Conservation (phyloP, 768 basidiomycete species). For the Fibroporia radiculosa region DNA sequence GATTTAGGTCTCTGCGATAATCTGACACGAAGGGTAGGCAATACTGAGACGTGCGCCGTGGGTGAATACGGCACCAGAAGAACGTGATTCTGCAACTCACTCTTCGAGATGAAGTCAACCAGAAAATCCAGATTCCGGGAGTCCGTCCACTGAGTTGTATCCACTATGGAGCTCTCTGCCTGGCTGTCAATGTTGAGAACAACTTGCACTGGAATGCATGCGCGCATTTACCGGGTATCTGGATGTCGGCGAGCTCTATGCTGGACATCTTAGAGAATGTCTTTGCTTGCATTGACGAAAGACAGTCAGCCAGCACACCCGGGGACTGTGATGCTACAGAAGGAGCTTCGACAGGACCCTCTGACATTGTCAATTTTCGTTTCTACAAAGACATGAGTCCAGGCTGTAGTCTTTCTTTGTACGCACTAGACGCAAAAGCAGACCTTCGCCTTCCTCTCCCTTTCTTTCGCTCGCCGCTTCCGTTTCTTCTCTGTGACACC, state of each 20-base stretch:
- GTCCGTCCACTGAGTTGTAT: constrained; percentile 68
- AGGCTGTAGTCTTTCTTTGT: background rate
- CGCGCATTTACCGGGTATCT: constrained; percentile 62
- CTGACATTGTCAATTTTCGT: constrained; percentile 48
- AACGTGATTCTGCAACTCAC: constrained; percentile 32
- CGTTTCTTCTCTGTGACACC: constrained; percentile 47
- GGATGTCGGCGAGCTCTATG: constrained; percentile 75
- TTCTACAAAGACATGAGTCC: constrained; percentile 34
- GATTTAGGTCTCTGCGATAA: constrained; percentile 69
- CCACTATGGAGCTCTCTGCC: constrained; percentile 66
- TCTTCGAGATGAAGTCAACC: constrained; percentile 66
- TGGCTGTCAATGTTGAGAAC: constrained; percentile 36
- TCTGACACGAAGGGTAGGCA: constrained; percentile 61
- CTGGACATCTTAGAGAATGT: constrained; percentile 59
- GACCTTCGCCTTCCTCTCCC: constrained; percentile 64
- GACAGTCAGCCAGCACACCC: constrained; percentile 48
- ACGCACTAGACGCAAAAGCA: constrained; percentile 1
- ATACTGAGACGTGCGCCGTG: constrained; percentile 32
- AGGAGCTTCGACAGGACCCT: constrained; percentile 27
- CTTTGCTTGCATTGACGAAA: constrained; percentile 60
- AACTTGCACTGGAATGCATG: constrained; percentile 3
- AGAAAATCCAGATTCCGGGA: constrained; percentile 66
- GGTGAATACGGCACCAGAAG: constrained; percentile 1
- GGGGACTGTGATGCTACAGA: constrained; percentile 55
- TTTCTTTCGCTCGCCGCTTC: constrained; percentile 67